A percentile compares a stretch with the other conserved stretches of the same genome.
These are phyloP conservation scores for Pythium sukuiense DNA, from an alignment of 352 stramenopile species.

Conservation along the genomic window DNA sequence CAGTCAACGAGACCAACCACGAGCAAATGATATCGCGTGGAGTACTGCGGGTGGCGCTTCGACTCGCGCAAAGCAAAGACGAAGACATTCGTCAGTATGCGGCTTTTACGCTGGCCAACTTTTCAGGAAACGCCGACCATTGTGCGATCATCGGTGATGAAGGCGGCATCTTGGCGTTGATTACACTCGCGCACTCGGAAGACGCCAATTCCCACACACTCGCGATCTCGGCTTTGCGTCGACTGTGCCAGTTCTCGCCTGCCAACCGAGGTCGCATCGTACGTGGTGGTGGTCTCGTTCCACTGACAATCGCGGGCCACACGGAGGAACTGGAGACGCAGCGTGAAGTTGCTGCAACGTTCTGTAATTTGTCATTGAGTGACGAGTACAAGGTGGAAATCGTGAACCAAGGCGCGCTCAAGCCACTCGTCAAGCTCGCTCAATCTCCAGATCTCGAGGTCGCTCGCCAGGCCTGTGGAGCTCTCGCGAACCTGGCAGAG, in stretches of 20 bases:
- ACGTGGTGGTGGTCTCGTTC: slow-evolving; percentile 75
- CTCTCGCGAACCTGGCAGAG: slow-evolving; percentile 94
- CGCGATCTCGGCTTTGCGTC: slow-evolving; percentile 89
- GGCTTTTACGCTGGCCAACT: slow-evolving; percentile 93
- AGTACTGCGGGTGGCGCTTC: slow-evolving; percentile 80
- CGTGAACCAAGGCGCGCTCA: slow-evolving; percentile 73
- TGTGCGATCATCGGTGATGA: slow-evolving; percentile 87
- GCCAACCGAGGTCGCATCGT: slow-evolving; percentile 91
- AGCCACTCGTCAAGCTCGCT: slow-evolving; percentile 79
- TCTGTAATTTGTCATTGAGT: slow-evolving; percentile 94
- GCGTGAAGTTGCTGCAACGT: slow-evolving; percentile 91
- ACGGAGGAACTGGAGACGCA: slow-evolving; percentile 93
- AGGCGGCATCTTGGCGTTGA: slow-evolving; percentile 90
- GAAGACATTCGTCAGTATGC: slow-evolving; percentile 89
- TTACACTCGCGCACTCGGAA: slow-evolving; percentile 86
- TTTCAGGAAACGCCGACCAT: slow-evolving; percentile 88
- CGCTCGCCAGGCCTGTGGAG: slow-evolving; percentile 88
- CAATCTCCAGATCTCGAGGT: slow-evolving; percentile 92
- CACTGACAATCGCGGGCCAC: slow-evolving; percentile 83
- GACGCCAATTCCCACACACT: slow-evolving; percentile 91
- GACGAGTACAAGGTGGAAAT: slow-evolving; percentile 92
- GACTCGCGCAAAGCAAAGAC: slow-evolving; percentile 68
- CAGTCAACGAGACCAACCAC: slow-evolving; percentile 94
- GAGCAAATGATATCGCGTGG: slow-evolving; percentile 88
- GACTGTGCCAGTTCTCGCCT: slow-evolving; percentile 89